Evolutionary conservation across 2,329 filamentous ascomycete genomes (phyloP).

Genomic region (Alternaria conjuncta): DNA sequence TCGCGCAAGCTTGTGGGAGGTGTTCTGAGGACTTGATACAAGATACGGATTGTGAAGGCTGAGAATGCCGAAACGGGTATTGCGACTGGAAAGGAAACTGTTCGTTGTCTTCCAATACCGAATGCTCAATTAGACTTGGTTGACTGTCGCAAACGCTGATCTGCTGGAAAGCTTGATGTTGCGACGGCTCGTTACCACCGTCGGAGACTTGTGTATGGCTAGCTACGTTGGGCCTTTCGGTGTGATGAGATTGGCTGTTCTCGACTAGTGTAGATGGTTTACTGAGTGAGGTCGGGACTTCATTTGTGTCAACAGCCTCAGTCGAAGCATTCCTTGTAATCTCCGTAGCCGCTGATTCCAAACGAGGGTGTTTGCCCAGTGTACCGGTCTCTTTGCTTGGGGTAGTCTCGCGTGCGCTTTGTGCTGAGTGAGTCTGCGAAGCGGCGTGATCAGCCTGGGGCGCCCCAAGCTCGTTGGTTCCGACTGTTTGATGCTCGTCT

Average conservation of each 20-base stretch:
- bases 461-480: background rate
- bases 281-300: background rate
- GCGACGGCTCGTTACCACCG: background rate
- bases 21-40: background rate
- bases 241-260: background rate
- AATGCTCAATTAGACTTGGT: slow-evolving; percentile 15
- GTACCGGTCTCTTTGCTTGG: background rate
- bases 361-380: background rate
- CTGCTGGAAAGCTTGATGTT: background rate
- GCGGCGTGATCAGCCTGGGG: background rate
- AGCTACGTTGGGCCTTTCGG: background rate
- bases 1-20: background rate
- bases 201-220: background rate
- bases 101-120: slow-evolving; percentile 9
- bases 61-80: slow-evolving; percentile 1
- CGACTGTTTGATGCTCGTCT: background rate
- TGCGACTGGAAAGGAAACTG: slow-evolving; percentile 22
- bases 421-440: background rate
- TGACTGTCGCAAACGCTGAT: slow-evolving; percentile 1
- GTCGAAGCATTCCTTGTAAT: background rate
- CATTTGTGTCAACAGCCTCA: background rate
- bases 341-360: background rate
- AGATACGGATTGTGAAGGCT: background rate
- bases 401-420: background rate
- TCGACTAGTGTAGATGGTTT: background rate